phyloP scores from a whole-genome alignment of 192 early-diverging fungal genomes.

The Umbelopsis sp. region DNA sequence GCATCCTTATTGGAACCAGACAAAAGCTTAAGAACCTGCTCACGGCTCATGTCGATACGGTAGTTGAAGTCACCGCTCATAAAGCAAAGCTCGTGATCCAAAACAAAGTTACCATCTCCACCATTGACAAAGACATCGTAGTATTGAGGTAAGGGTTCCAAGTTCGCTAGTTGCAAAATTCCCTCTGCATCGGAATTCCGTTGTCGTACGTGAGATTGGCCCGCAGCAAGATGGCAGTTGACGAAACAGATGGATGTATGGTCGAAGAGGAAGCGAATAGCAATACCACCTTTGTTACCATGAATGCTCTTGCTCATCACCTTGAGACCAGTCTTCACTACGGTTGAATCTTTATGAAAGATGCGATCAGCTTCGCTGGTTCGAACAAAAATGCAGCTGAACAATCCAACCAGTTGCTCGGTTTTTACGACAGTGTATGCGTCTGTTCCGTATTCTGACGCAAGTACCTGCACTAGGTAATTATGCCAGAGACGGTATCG shows the following conservation, averaged over 20 bases:
- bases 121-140: slow-evolving; percentile 66
- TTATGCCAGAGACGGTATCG: slow-evolving; percentile 87
- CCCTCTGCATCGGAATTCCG: slow-evolving; percentile 76
- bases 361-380: slow-evolving; percentile 54
- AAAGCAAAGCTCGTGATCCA: slow-evolving; percentile 79
- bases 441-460: slow-evolving; percentile 51
- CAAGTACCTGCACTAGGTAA: slow-evolving; percentile 64
- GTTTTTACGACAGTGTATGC: slow-evolving; percentile 70
- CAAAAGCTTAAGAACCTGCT: slow-evolving; percentile 58
- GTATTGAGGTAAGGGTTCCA: slow-evolving; percentile 35
- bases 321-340: slow-evolving; percentile 87
- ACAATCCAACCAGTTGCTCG: slow-evolving; percentile 89
- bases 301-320: slow-evolving; percentile 71
- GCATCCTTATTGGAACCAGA: slow-evolving; percentile 12
- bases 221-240: slow-evolving; percentile 86
- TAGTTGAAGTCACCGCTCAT: slow-evolving; percentile 97
- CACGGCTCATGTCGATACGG: slow-evolving; percentile 75
- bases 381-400: slow-evolving; percentile 84
- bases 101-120: slow-evolving; percentile 84
- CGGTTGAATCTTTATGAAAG: slow-evolving; percentile 64
- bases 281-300: slow-evolving; percentile 91
- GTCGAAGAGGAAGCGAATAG: slow-evolving; percentile 73
- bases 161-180: slow-evolving; percentile 57
- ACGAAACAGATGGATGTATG: slow-evolving; percentile 85
- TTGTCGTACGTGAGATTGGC: slow-evolving; percentile 71